These are phyloP conservation scores for Cyphellophora attinorum DNA, from an alignment of 2,329 filamentous ascomycete genomes.

Conservation along the genomic window DNA sequence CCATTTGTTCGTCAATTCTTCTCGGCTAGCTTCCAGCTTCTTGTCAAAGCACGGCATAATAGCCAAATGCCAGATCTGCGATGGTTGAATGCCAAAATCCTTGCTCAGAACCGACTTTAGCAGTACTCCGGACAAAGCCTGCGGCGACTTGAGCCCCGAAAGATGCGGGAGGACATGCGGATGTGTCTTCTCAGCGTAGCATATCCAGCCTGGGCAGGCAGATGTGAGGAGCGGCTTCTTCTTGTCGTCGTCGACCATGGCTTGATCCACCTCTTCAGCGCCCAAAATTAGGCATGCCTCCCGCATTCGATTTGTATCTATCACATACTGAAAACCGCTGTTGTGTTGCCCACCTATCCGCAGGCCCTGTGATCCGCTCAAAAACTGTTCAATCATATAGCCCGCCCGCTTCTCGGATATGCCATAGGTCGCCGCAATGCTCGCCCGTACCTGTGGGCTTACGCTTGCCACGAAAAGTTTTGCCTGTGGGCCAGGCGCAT, in stretches of 20 bases:
- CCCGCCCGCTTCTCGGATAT: constrained; percentile 66
- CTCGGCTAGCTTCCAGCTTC: constrained; percentile 89
- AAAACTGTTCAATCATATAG: constrained; percentile 70
- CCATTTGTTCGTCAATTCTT: constrained; percentile 74
- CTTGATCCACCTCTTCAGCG: constrained; percentile 57
- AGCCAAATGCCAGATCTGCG: constrained; percentile 85
- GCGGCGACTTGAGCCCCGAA: constrained; percentile 84
- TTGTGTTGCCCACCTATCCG: constrained; percentile 59
- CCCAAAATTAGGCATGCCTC: constrained; percentile 75
- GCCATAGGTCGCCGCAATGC: constrained; percentile 73
- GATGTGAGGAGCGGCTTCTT: constrained; percentile 56
- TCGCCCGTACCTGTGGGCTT: constrained; percentile 82
- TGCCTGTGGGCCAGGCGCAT: constrained; percentile 32
- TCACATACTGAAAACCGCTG: constrained; percentile 77
- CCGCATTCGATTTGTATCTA: constrained; percentile 78
- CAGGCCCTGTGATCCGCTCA: constrained; percentile 62
- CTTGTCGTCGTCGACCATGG: constrained; percentile 16
- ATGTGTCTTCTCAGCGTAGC: constrained; percentile 97
- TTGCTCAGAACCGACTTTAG: constrained; percentile 77
- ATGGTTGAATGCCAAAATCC: constrained; percentile 60
- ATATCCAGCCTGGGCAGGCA: constrained; percentile 95
- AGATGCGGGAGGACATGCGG: constrained; percentile 86
- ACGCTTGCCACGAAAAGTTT: constrained; percentile 87
- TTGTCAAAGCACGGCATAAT: constrained; percentile 99
- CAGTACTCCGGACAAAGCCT: constrained; percentile 81